A percentile compares a stretch with the other conserved stretches of the same genome.
These are phyloP conservation scores for Aureobasidium lini DNA, from an alignment of 2,329 filamentous ascomycete genomes.

Conservation along the genomic window DNA sequence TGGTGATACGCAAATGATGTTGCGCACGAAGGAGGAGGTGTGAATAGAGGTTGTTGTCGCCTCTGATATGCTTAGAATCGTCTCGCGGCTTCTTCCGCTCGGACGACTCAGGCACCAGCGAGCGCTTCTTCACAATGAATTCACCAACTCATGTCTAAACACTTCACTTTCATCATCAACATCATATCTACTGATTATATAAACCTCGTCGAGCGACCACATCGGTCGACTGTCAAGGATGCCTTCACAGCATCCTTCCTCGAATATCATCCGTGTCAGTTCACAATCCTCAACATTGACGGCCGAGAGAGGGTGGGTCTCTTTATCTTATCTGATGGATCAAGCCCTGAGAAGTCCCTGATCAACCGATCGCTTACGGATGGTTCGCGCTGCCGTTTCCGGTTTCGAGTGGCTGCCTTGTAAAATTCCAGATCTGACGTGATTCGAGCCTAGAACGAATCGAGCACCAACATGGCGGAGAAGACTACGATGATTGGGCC, in stretches of 20 bases:
- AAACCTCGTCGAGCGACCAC: too few species aligned
- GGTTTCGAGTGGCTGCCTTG: not conserved
- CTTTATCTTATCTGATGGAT: not conserved
- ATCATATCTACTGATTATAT: too few species aligned
- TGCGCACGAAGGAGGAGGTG: constrained; percentile 1
- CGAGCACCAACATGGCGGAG: constrained; percentile 7
- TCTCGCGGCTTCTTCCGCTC: not conserved
- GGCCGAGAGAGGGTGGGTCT: not conserved
- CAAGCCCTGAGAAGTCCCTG: not conserved
- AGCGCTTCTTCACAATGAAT: not conserved
- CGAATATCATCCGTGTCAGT: too few species aligned
- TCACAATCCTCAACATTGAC: too few species aligned
- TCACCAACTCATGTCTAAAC: not conserved
- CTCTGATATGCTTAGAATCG: constrained; percentile 23
- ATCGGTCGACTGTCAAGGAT: too few species aligned
- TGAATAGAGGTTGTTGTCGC: constrained; percentile 1
- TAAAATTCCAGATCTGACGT: constrained; percentile 4
- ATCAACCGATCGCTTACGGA: not conserved
- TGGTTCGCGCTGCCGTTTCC: constrained; percentile 6
- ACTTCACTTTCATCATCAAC: too few species aligned
- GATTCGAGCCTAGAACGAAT: constrained; percentile 10
- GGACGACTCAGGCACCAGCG: not conserved
- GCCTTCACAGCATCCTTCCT: too few species aligned
- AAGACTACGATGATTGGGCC: not conserved
- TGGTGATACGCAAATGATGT: not conserved